Base-by-base conservation (phyloP, 352 stramenopile species). In the Paralagenidium karlingii region DNA sequence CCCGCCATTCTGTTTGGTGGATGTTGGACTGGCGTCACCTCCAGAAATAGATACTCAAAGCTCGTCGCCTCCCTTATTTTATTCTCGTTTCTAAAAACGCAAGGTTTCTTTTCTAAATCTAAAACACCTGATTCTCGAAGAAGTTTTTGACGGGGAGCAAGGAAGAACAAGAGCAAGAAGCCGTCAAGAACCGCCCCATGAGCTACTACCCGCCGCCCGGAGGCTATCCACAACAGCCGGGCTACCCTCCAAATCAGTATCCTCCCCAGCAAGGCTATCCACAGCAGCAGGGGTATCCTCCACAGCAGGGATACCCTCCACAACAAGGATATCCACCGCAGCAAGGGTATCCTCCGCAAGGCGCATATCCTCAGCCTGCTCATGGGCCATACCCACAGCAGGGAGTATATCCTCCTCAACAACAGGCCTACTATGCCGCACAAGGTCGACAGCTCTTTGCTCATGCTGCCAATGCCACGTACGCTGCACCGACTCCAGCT, bases 401-500 rank as follows among this genome's bases (percentile, higher is more conserved):
- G 15, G n/a, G n/a, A n/a, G n/a, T 34, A 11, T 29, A 42, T 10
- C 26, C 49, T 16, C 53, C 58, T 8, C 62, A 68, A 21, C 58
- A 56, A 6, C 69, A 82, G 43, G 58, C 60, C 16, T 82, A 82
- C 39, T 82, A 85, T 31, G 71, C 71, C 19, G 59, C 61, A 1
- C 71, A 85, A 43, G 66, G 68, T 7, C 56, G 68, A n/a, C 63
- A 70, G 40, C 61, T 85, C 31, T 85, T 82, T 36, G 68, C 68
- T 8, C 68, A 85, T 45, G 71, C 68, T 13, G 81, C 66, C 8
- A 47, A 31, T 5, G 45, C 45, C 7, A 36, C 30, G 15, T 68
- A 73, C 44, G 39, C 61, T 9, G 47, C 56, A n/a, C 38, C 25
- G 38, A 39, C 34, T 29, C 10, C 33, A 31, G 9, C 30, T 45